phyloP scores from a whole-genome alignment of 192 early-diverging fungal species.

The Coemansia sp. region DNA sequence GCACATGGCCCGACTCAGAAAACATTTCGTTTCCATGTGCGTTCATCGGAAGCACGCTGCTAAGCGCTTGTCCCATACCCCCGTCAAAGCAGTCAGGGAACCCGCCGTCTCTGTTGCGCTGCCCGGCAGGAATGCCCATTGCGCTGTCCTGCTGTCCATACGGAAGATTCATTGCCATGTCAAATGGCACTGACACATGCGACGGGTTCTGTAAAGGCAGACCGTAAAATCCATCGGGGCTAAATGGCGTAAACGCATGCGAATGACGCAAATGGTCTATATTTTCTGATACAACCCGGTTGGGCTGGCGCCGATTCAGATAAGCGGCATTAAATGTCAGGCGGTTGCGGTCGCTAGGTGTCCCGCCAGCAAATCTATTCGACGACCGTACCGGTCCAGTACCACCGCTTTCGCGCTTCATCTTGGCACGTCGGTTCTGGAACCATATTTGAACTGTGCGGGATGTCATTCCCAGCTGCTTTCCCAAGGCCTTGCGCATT shows the following conservation, averaged over 20 bases:
- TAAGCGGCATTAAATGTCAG: constrained; percentile 37
- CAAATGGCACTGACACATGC: constrained; percentile 41
- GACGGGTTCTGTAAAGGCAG: constrained; percentile 43
- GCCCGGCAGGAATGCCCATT: constrained; percentile 33
- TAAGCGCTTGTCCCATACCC: constrained; percentile 14
- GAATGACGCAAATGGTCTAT: constrained; percentile 28
- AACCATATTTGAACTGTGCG: constrained; percentile 83
- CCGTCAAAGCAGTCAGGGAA: background rate
- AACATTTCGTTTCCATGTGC: constrained; percentile 14
- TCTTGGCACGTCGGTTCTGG: constrained; percentile 86
- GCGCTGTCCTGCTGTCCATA: constrained; percentile 28
- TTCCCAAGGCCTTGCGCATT: constrained; percentile 60
- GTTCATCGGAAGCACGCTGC: constrained; percentile 24
- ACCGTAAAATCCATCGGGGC: constrained; percentile 20
- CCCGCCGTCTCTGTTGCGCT: constrained; percentile 1
- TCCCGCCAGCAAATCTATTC: constrained; percentile 9
- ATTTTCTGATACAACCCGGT: constrained; percentile 39
- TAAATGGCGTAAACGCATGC: constrained; percentile 23
- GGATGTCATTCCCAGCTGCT: constrained; percentile 65
- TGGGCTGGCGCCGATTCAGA: constrained; percentile 29
- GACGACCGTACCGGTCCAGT: constrained; percentile 9
- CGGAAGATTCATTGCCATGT: constrained; percentile 15
- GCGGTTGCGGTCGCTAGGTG: constrained; percentile 24
- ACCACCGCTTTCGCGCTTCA: constrained; percentile 62
- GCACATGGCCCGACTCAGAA: constrained; percentile 12